Conservation (phyloP, 2,329 filamentous ascomycete genomes). For the Penicillium sp. region DNA sequence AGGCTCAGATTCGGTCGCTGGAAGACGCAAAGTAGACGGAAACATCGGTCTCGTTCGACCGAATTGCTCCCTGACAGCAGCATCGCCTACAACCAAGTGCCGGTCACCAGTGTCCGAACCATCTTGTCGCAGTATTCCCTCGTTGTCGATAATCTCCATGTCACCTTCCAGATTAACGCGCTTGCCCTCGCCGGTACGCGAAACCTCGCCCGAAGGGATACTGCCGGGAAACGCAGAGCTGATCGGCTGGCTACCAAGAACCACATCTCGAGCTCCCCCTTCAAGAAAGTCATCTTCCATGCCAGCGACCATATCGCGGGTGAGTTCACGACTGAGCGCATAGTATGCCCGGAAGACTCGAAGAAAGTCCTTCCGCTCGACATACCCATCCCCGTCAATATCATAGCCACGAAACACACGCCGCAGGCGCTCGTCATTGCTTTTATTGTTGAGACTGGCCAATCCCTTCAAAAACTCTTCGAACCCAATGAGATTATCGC, state of each 20-base stretch:
- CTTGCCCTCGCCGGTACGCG: slow-evolving; percentile 66
- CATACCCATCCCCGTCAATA: slow-evolving; percentile 80
- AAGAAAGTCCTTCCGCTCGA: slow-evolving; percentile 81
- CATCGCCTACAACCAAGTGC: slow-evolving; percentile 58
- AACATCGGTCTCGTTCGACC: slow-evolving; percentile 35
- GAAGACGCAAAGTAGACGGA: slow-evolving; percentile 29
- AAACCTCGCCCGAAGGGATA: slow-evolving; percentile 62
- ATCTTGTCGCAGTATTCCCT: slow-evolving; percentile 59
- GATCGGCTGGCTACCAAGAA: slow-evolving; percentile 70
- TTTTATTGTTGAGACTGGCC: slow-evolving; percentile 60
- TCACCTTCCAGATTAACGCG: slow-evolving; percentile 61
- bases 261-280: slow-evolving; percentile 70
- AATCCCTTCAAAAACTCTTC: slow-evolving; percentile 85
- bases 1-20: slow-evolving; percentile 13
- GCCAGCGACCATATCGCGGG: slow-evolving; percentile 74
- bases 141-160: slow-evolving; percentile 60
- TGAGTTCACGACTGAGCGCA: slow-evolving; percentile 83
- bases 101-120: slow-evolving; percentile 60
- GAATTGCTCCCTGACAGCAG: slow-evolving; percentile 39
- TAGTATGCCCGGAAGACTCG: slow-evolving; percentile 92
- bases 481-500: slow-evolving; percentile 85
- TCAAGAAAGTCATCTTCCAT: slow-evolving; percentile 75
- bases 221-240: slow-evolving; percentile 73
- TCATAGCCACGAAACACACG: slow-evolving; percentile 88
- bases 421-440: slow-evolving; percentile 62